Evolutionary conservation across 257 asterid species (phyloP).

Genomic region (Marsdenia floribunda): DNA sequence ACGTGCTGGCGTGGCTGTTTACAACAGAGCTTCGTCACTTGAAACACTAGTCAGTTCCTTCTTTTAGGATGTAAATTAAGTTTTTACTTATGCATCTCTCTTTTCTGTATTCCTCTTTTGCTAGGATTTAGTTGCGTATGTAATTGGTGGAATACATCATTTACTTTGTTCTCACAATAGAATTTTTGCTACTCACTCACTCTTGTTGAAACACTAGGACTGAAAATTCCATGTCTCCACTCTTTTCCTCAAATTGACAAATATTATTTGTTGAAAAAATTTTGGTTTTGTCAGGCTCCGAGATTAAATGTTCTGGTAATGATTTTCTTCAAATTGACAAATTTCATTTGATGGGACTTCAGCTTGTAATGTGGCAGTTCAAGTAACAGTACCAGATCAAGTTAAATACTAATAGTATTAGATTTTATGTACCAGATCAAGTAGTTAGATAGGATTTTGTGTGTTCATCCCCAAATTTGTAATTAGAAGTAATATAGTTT

Average conservation of each 20-base stretch:
- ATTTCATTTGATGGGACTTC: not conserved
- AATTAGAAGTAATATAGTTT: conserved; percentile 2
- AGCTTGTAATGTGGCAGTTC: not conserved
- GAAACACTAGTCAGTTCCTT: conserved; percentile 78
- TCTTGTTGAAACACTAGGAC: not conserved
- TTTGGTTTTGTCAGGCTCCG: not conserved
- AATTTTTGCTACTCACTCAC: not conserved
- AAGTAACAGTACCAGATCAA: not conserved
- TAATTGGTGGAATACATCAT: not conserved
- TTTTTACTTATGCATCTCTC: not conserved
- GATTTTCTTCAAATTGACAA: not conserved
- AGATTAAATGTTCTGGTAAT: not conserved
- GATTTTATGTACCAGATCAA: not conserved
- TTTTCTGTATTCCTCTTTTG: not conserved
- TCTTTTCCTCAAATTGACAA: not conserved
- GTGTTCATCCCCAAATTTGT: not conserved
- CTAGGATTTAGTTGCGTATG: not conserved
- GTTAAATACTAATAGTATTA: not conserved
- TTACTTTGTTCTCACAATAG: not conserved
- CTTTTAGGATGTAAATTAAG: not conserved
- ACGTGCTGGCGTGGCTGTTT: conserved; percentile 96
- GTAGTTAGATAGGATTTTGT: not conserved
- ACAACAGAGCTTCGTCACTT: conserved; percentile 90
- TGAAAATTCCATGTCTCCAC: not conserved
- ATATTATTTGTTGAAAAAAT: not conserved